A percentile compares a stretch with the other conserved stretches of the same genome.
phyloP scores from a whole-genome alignment of 108 stramenopile genomes.

The Cyclotella cryptica region DNA sequence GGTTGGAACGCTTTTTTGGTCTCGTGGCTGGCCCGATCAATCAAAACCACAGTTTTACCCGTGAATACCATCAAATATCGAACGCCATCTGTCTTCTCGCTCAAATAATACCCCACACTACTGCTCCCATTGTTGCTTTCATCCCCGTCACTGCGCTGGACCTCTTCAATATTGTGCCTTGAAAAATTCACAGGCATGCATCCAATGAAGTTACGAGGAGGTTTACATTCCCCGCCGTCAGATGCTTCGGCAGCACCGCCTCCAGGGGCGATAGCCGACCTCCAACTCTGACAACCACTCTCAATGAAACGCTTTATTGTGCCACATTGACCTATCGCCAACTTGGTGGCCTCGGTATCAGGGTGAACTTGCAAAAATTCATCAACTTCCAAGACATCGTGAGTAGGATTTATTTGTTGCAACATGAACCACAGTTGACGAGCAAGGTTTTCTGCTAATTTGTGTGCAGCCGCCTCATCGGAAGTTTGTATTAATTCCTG shows the following conservation, averaged over 20 bases:
- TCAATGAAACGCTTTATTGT: constrained; percentile 76
- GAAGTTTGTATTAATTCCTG: constrained; percentile 69
- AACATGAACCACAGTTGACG: constrained; percentile 86
- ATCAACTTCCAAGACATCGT: constrained; percentile 82
- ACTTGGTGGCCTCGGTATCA: constrained; percentile 57
- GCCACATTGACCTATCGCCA: constrained; percentile 82
- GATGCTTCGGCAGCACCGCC: constrained; percentile 49
- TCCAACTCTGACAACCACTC: constrained; percentile 36
- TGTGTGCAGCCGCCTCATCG: constrained; percentile 52
- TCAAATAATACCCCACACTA: constrained; percentile 80
- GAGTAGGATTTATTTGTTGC: constrained; percentile 77
- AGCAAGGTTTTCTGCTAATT: constrained; percentile 58
- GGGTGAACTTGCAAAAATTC: constrained; percentile 75
- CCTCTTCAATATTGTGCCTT: constrained; percentile 90
- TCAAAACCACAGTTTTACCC: constrained; percentile 85
- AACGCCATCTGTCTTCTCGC: constrained; percentile 98
- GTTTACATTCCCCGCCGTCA: constrained; percentile 36
- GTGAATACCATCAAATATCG: constrained; percentile 93
- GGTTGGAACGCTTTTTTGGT: constrained; percentile 83
- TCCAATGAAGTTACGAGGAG: constrained; percentile 83
- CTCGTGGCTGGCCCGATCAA: constrained; percentile 82
- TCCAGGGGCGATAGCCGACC: constrained; percentile 32
- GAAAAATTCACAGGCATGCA: constrained; percentile 97
- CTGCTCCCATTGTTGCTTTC: constrained; percentile 24
- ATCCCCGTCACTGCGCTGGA: constrained; percentile 71